Base-by-base conservation (phyloP, 2,329 filamentous ascomycete genomes). In the Paraconiothyrium brasiliense region DNA sequence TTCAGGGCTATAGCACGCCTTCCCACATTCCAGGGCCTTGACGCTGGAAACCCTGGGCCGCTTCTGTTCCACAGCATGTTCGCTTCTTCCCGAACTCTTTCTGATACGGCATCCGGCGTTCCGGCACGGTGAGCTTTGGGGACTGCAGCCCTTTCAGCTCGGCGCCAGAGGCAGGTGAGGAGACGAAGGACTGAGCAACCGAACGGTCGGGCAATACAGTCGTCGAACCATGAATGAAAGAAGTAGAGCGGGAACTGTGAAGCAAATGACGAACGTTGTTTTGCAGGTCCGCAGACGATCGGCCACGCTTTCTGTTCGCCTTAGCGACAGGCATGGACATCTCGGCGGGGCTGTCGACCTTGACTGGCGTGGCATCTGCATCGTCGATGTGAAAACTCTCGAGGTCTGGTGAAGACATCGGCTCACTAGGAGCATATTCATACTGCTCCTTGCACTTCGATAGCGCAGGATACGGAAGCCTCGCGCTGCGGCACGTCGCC, bases 211-310 rank as follows among this genome's bases (percentile, higher is more conserved):
- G 71, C 24, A 79, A 66, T 24, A 80, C 70, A 20, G 73, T 74
- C 30, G 67, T 70, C 34, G 68, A 65, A 41, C 73, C 65, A 57
- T 76, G 72, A 51, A 81, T 74, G 43, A 79, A 81, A 67, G 65
- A 75, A 59, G 65, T 79, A 76, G 55, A 79, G 48, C 79, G 79
- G 32, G 74, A 74, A 58, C 57, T 74, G 61, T 76, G 71, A 39
- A 92, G 80, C 68, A 91, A 82, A 56, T 88, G 85, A 57, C 89
- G 87, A 11, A 92, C 89, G 61, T 90, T 89, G 62, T 90, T 87
- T 71, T 91, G 89, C 80, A 80, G 71, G 60, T 91, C 88, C 58
- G 86, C 82, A 14, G 87, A 90, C 8, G 87, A 84, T 54, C 88
- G 83, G 70, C 85, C 86, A 67, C 89, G 85, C 82, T 91, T 91